phyloP scores from a whole-genome alignment of 148 eudicot species.

The Rhododendron henanense region DNA sequence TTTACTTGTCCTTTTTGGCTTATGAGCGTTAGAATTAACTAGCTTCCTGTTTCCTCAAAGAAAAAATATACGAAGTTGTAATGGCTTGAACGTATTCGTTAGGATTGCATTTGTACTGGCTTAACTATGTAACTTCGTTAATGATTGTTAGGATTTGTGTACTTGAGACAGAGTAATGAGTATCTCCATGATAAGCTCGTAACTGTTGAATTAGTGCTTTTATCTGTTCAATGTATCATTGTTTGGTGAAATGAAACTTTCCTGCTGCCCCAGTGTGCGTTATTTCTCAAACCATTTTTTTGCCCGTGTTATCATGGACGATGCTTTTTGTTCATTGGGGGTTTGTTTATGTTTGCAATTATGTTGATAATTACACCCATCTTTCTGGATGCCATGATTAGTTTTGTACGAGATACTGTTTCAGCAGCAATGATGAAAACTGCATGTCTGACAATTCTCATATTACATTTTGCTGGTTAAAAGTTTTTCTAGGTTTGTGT shows the following conservation, averaged over 20 bases:
- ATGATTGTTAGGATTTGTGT: neutral
- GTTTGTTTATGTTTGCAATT: neutral
- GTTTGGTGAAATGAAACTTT: neutral
- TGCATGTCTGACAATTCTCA: neutral
- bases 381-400: neutral
- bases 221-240: neutral
- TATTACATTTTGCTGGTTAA: neutral
- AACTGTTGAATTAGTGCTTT: neutral
- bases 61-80: neutral
- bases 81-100: neutral
- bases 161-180: neutral
- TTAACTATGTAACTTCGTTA: neutral
- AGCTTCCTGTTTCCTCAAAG: neutral
- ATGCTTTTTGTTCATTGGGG: neutral
- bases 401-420: neutral
- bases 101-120: neutral
- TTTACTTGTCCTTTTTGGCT: neutral
- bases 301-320: neutral
- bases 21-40: neutral
- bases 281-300: neutral
- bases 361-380: neutral
- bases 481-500: neutral
- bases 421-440: neutral
- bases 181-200: neutral
- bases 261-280: neutral